Percentiles rank a stretch among this genome's conserved stretches.
phyloP scores from a whole-genome alignment of 495 filamentous ascomycete genomes.

The Geoglossum glabrum region DNA sequence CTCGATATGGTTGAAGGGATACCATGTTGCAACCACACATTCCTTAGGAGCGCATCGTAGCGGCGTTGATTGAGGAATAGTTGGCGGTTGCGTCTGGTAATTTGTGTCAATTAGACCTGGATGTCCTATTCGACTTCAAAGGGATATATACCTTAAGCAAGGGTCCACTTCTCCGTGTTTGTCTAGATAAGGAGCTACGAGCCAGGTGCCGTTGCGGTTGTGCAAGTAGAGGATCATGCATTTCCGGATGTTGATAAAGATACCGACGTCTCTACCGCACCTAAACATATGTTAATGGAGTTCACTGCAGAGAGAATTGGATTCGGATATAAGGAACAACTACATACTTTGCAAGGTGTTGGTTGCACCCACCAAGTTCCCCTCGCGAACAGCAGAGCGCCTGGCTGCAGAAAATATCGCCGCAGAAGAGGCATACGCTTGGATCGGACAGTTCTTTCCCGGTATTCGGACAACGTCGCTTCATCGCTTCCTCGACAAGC shows the following conservation, averaged over 20 bases:
- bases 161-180: slow-evolving; percentile 85
- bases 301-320: neutral
- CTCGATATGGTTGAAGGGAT: slow-evolving; percentile 77
- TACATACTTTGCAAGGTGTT: slow-evolving; percentile 70
- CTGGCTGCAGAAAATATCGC: slow-evolving; percentile 88
- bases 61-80: slow-evolving; percentile 82
- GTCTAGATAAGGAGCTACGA: slow-evolving; percentile 80
- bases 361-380: slow-evolving; percentile 61
- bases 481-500: slow-evolving; percentile 81
- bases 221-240: slow-evolving; percentile 77
- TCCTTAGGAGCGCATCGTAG: slow-evolving; percentile 72
- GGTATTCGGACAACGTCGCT: slow-evolving; percentile 65
- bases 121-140: neutral
- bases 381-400: slow-evolving; percentile 69
- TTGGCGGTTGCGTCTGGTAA: slow-evolving; percentile 36
- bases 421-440: slow-evolving; percentile 83
- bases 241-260: slow-evolving; percentile 93
- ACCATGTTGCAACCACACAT: slow-evolving; percentile 69
- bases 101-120: neutral
- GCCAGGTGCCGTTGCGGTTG: slow-evolving; percentile 62
- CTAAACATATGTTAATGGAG: slow-evolving; percentile 21
- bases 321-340: neutral
- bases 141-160: slow-evolving; percentile 42
- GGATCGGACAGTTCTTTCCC: slow-evolving; percentile 82
- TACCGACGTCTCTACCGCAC: slow-evolving; percentile 69